Percentiles rank a stretch among this genome's conserved stretches.
These are phyloP conservation scores for Monosporascus sp. DNA, from an alignment of 2,329 filamentous ascomycete genomes.

Conservation along the genomic window DNA sequence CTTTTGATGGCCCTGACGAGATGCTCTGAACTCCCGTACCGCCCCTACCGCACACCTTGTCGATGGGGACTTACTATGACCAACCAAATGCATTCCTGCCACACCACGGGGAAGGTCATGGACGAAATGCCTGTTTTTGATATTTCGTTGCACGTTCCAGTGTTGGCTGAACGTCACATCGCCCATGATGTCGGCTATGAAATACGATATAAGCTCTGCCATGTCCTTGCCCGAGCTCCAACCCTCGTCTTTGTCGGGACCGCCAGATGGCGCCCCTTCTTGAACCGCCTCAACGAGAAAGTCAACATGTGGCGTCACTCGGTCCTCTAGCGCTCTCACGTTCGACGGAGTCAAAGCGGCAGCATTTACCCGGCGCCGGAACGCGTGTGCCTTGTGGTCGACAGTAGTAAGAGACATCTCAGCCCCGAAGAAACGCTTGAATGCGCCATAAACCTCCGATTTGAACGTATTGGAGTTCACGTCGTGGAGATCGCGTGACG, in stretches of 20 bases:
- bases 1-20: too few species aligned
- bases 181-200: not conserved
- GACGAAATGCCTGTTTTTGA: not conserved
- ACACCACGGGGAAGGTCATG: not conserved
- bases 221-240: not conserved
- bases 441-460: not conserved
- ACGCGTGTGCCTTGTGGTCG: not conserved
- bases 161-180: not conserved
- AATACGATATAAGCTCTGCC: not conserved
- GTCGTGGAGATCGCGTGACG: not conserved
- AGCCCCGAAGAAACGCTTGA: not conserved
- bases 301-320: not conserved
- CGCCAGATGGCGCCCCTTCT: too few species aligned
- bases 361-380: not conserved
- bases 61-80: too few species aligned
- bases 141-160: not conserved
- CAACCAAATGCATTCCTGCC: not conserved
- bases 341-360: not conserved
- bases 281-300: too few species aligned
- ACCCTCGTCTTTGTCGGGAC: too few species aligned
- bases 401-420: not conserved
- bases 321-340: not conserved
- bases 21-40: too few species aligned
- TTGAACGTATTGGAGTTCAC: not conserved
- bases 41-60: too few species aligned